Evolutionary conservation across 371 early-diverging fungal genomes (phyloP).

Genomic region (Batrachochytrium dendrobatidis): DNA sequence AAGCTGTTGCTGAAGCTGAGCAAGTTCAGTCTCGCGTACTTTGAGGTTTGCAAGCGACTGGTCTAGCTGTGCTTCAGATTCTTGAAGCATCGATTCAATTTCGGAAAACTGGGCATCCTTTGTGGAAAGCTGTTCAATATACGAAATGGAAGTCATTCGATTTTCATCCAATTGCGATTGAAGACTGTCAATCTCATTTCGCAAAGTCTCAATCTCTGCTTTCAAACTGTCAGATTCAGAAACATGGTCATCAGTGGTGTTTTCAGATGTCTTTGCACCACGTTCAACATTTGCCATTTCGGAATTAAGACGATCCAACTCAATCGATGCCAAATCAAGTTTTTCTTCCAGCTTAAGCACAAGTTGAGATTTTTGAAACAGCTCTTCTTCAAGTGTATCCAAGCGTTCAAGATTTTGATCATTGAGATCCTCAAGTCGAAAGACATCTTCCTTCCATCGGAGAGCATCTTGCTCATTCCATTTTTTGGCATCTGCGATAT

Average conservation of each 20-base stretch:
- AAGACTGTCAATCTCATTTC: not conserved
- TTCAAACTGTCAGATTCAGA: no score
- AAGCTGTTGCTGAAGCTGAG: not conserved
- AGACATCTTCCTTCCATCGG: not conserved
- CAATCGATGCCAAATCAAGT: not conserved
- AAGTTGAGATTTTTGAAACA: not conserved
- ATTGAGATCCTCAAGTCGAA: slow-evolving; percentile 1
- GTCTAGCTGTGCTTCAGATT: not conserved
- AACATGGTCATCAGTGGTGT: no score
- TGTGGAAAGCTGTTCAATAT: no score
- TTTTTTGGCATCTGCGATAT: not conserved
- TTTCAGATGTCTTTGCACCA: not conserved
- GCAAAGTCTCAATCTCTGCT: not conserved
- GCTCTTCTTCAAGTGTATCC: not conserved
- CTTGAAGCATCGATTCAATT: not conserved
- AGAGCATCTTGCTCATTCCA: not conserved
- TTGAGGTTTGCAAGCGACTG: not conserved
- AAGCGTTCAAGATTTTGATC: not conserved
- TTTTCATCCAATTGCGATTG: not conserved
- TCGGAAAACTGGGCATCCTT: not conserved
- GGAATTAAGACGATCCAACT: not conserved
- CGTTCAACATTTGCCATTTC: not conserved
- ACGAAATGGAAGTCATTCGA: not conserved
- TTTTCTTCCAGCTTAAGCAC: not conserved
- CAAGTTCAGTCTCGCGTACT: not conserved